Conservation (phyloP, 139 green algal genomes). For the Chlorella sp. region DNA sequence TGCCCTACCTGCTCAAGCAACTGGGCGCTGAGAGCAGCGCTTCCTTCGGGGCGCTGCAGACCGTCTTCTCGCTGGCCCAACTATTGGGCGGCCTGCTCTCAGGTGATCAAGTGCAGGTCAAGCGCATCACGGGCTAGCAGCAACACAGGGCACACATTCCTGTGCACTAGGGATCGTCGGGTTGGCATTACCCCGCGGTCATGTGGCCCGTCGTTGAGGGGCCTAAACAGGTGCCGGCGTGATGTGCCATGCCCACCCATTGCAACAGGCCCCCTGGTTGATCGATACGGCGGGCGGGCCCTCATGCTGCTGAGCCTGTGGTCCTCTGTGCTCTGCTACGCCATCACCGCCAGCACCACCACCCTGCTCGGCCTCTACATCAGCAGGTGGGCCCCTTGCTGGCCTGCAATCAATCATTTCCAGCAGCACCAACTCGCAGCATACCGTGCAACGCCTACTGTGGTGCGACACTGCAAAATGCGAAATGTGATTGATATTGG, state of each 20-base stretch:
- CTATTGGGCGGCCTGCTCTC: constrained; percentile 30
- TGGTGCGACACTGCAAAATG: no score
- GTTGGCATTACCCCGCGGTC: no score
- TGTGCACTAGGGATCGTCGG: no score
- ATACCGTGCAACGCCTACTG: no score
- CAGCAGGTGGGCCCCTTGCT: constrained; percentile 2
- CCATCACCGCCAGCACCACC: constrained; percentile 29
- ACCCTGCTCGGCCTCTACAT: constrained; percentile 23
- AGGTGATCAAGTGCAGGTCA: no score
- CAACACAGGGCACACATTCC: no score
- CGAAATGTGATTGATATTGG: no score
- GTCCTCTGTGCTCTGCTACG: constrained; percentile 16
- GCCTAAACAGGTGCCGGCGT: no score
- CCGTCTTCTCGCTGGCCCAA: constrained; percentile 27
- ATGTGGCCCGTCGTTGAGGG: no score
- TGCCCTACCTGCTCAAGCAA: constrained; percentile 36
- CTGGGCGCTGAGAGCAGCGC: constrained; percentile 14
- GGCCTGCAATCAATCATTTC: constrained; percentile 1
- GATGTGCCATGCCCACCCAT: no score
- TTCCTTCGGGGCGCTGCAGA: constrained; percentile 28
- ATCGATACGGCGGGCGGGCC: constrained; percentile 21
- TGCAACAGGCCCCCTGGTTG: constrained; percentile 30
- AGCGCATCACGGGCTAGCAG: no score
- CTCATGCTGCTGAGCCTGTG: constrained; percentile 32
- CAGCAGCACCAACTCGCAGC: no score